These are phyloP conservation scores for Nitzschia inconspicua DNA, from an alignment of 108 stramenopile species.

Conservation along the genomic window DNA sequence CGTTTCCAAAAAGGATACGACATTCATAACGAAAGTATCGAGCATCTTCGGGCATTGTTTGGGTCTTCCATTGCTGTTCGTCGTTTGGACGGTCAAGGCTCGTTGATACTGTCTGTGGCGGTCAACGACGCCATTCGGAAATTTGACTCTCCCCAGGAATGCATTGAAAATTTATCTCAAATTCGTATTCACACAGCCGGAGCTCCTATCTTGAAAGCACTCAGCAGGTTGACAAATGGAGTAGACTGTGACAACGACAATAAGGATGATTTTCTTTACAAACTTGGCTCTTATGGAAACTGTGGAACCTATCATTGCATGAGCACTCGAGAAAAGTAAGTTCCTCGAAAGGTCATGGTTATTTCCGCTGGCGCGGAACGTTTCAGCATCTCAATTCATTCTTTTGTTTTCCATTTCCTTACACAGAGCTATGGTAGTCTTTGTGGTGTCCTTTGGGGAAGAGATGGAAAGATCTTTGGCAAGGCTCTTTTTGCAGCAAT, in stretches of 20 bases:
- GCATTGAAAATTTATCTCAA: constrained; percentile 4
- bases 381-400: neutral
- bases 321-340: constrained; percentile 16
- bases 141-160: neutral
- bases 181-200: constrained; percentile 13
- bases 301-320: constrained; percentile 17
- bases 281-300: neutral
- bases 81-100: neutral
- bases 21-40: constrained; percentile 3
- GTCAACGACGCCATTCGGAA: neutral
- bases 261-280: neutral
- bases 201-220: constrained; percentile 8
- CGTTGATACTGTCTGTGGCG: neutral
- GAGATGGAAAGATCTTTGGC: constrained; percentile 16
- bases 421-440: constrained; percentile 10
- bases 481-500: constrained; percentile 21
- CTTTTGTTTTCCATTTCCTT: neutral
- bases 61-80: neutral
- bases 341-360: neutral
- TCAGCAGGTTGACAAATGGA: neutral
- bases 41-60: neutral
- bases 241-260: too few species aligned
- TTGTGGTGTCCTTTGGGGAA: constrained; percentile 14
- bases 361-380: neutral
- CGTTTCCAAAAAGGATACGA: constrained; percentile 6